Percentiles rank a stretch among this genome's conserved stretches.
Conservation (phyloP, 495 filamentous ascomycete genomes). For the Penicillium argentinense region DNA sequence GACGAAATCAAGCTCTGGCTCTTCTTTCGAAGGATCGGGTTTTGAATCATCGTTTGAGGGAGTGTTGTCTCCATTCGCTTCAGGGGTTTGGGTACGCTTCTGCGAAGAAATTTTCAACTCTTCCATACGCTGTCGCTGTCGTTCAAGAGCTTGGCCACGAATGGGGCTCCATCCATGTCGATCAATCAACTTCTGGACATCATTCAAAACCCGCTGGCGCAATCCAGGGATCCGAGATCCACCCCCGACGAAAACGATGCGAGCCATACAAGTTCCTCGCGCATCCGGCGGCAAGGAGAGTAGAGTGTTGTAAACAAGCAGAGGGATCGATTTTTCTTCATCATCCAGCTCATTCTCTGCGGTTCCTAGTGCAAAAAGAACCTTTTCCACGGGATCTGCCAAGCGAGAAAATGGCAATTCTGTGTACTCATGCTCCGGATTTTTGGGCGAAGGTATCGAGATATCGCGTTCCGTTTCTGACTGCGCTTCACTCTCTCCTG, state of each 20-base stretch:
- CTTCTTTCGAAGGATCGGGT: slow-evolving; percentile 21
- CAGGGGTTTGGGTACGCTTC: slow-evolving; percentile 9
- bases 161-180: slow-evolving; percentile 76
- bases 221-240: slow-evolving; percentile 78
- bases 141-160: slow-evolving; percentile 58
- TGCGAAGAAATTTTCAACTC: slow-evolving; percentile 38
- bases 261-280: slow-evolving; percentile 81
- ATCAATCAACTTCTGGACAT: slow-evolving; percentile 64
- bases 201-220: slow-evolving; percentile 73
- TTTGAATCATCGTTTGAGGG: slow-evolving; percentile 46
- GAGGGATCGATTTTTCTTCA: slow-evolving; percentile 73
- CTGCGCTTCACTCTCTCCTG: slow-evolving; percentile 1
- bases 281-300: slow-evolving; percentile 76
- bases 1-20: slow-evolving; percentile 57
- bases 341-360: slow-evolving; percentile 68
- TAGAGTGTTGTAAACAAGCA: slow-evolving; percentile 74
- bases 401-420: slow-evolving; percentile 66
- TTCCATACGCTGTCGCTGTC: slow-evolving; percentile 52
- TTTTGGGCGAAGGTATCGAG: slow-evolving; percentile 45
- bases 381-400: slow-evolving; percentile 70
- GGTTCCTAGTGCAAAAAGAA: slow-evolving; percentile 63
- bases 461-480: slow-evolving; percentile 14
- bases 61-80: slow-evolving; percentile 17
- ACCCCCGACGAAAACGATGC: slow-evolving; percentile 85
- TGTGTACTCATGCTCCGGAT: slow-evolving; percentile 36